Evolutionary conservation across 106 monocot genomes (phyloP).

Genomic region (Ottelia alismoides): DNA sequence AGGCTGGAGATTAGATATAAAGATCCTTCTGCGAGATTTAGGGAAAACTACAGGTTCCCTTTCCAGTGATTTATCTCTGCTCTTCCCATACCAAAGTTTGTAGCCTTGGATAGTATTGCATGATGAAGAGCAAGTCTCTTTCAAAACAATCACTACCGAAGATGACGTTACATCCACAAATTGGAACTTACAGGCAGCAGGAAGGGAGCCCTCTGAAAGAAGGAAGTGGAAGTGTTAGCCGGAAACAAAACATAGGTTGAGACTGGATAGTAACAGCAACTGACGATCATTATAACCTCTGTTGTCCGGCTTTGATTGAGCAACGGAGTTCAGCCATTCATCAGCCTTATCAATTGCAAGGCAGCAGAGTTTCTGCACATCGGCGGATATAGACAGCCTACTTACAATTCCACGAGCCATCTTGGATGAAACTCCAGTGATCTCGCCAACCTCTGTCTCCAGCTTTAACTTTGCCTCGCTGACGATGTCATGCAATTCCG

Average conservation of each 20-base stretch:
- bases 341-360: conserved; percentile 65
- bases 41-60: conserved; percentile 58
- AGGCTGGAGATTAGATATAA: conserved; percentile 70
- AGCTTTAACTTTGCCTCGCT: conserved; percentile 56
- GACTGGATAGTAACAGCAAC: background rate
- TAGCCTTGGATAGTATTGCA: conserved; percentile 45
- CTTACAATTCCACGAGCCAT: conserved; percentile 91
- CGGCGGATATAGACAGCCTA: conserved; percentile 58
- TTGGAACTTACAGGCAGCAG: conserved; percentile 51
- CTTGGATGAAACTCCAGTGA: conserved; percentile 68
- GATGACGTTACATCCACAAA: conserved; percentile 54
- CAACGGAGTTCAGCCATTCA: conserved; percentile 25
- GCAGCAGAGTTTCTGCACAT: conserved; percentile 72
- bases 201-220: conserved; percentile 31
- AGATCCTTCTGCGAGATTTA: conserved; percentile 57
- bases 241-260: background rate
- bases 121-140: conserved; percentile 25
- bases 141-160: conserved; percentile 47
- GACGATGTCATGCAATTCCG: conserved; percentile 57
- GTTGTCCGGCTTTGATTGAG: conserved; percentile 10
- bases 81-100: conserved; percentile 76
- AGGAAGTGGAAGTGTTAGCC: background rate
- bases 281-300: conserved; percentile 27
- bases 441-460: conserved; percentile 79
- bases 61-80: conserved; percentile 32